Conservation (phyloP, 108 stramenopile species). For the Cylindrotheca fusiformis region DNA sequence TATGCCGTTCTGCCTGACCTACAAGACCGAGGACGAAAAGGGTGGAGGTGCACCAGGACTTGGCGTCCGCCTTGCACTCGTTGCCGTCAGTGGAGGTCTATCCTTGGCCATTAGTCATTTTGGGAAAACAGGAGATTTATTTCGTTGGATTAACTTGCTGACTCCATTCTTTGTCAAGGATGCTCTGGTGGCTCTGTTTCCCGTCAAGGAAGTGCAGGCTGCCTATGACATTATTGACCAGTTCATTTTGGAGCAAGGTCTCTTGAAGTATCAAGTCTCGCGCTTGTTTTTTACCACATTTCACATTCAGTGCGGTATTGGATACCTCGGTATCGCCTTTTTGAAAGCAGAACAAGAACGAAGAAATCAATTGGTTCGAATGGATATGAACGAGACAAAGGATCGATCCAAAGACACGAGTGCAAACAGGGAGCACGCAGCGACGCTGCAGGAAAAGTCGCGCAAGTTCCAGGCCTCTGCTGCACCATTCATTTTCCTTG, state of each 20-base stretch:
- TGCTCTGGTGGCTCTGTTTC: constrained; percentile 51
- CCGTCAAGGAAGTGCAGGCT: constrained; percentile 54
- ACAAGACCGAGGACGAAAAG: too few relatives aligned
- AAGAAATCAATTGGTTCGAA: constrained; percentile 73
- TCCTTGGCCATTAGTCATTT: constrained; percentile 35
- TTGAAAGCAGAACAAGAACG: constrained; percentile 69
- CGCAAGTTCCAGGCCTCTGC: constrained; percentile 66
- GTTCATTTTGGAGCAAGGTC: constrained; percentile 38
- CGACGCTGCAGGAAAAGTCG: constrained; percentile 35
- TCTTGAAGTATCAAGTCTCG: constrained; percentile 51
- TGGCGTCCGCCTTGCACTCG: constrained; percentile 5
- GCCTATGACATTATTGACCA: constrained; percentile 60
- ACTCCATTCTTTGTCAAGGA: constrained; percentile 29
- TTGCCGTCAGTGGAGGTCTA: constrained; percentile 34
- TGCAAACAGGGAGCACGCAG: background rate
- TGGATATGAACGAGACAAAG: constrained; percentile 46
- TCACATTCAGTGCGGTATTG: constrained; percentile 85
- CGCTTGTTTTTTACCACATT: constrained; percentile 84
- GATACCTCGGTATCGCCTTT: constrained; percentile 83
- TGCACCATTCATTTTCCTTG: constrained; percentile 72
- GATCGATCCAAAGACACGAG: background rate
- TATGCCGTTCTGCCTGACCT: constrained; percentile 36
- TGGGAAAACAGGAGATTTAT: constrained; percentile 22
- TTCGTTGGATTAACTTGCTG: constrained; percentile 8
- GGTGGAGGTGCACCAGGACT: background rate